These are phyloP conservation scores for Xylaria arbuscula DNA, from an alignment of 2,329 filamentous ascomycete genomes.

Conservation along the genomic window DNA sequence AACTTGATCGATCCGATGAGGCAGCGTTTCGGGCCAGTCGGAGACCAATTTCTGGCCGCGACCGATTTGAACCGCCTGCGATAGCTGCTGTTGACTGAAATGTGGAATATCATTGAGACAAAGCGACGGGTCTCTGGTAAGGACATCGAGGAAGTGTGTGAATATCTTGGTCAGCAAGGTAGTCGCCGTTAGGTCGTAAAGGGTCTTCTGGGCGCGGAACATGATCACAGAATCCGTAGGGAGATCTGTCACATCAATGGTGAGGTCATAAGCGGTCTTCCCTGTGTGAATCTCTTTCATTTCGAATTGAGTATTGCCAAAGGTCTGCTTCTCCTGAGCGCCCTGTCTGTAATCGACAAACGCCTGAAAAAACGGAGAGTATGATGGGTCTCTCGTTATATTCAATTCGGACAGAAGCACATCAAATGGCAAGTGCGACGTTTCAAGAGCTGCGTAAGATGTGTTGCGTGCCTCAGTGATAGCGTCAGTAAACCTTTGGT, in stretches of 20 bases:
- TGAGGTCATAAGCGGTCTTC: background rate
- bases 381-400: background rate
- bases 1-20: background rate
- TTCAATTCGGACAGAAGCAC: background rate
- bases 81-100: background rate
- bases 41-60: background rate
- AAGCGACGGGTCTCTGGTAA: background rate
- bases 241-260: background rate
- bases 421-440: background rate
- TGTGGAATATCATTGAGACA: too few relatives aligned
- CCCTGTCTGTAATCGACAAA: background rate
- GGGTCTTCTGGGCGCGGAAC: background rate
- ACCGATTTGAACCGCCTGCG: background rate
- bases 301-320: background rate
- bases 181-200: background rate
- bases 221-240: background rate
- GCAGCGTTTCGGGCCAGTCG: background rate
- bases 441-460: too few relatives aligned
- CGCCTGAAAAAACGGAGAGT: background rate
- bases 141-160: background rate
- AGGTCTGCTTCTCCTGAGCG: background rate
- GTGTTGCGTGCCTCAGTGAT: too few relatives aligned
- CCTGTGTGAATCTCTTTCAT: background rate
- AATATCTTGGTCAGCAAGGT: background rate
- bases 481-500: background rate